Percentiles rank a stretch among this genome's conserved stretches.
Conservation (phyloP, 2,329 filamentous ascomycete genomes). For the Pseudophaeomoniella oleicola region DNA sequence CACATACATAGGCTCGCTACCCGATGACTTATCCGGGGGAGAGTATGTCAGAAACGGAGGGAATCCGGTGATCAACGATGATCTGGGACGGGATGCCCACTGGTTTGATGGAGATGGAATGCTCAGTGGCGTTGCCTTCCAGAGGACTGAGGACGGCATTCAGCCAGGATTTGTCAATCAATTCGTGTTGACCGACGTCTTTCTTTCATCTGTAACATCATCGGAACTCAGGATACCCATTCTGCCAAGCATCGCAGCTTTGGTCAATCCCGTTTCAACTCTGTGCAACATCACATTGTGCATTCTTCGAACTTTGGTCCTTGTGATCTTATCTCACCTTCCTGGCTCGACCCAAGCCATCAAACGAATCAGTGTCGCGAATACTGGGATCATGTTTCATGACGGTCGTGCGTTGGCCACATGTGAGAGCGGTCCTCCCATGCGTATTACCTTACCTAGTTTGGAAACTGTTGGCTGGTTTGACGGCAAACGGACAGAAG, state of each 20-base stretch:
- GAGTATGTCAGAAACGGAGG: constrained; percentile 61
- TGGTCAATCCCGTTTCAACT: constrained; percentile 45
- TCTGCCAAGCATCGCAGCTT: constrained; percentile 51
- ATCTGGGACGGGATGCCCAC: constrained; percentile 48
- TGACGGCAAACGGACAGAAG: constrained; percentile 42
- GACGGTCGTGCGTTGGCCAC: constrained; percentile 54
- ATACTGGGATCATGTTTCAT: constrained; percentile 52
- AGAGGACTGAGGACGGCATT: constrained; percentile 27
- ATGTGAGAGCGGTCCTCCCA: constrained; percentile 57
- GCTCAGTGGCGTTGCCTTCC: constrained; percentile 53
- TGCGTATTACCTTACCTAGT: constrained; percentile 47
- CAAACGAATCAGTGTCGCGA: constrained; percentile 56
- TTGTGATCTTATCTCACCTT: constrained; percentile 43
- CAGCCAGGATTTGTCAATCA: constrained; percentile 54
- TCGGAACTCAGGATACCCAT: constrained; percentile 38
- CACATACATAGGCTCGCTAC: constrained; percentile 42
- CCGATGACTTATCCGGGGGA: constrained; percentile 50
- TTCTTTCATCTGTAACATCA: constrained; percentile 37
- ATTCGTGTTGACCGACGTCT: constrained; percentile 54
- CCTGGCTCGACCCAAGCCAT: constrained; percentile 42
- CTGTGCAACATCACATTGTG: constrained; percentile 34
- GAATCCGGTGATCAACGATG: constrained; percentile 49
- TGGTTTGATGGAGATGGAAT: constrained; percentile 68
- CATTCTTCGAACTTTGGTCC: constrained; percentile 41
- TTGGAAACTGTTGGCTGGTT: constrained; percentile 60